Evolutionary conservation across 1,284 basidiomycete genomes (phyloP).

Genomic region (Rhizoctonia solani): DNA sequence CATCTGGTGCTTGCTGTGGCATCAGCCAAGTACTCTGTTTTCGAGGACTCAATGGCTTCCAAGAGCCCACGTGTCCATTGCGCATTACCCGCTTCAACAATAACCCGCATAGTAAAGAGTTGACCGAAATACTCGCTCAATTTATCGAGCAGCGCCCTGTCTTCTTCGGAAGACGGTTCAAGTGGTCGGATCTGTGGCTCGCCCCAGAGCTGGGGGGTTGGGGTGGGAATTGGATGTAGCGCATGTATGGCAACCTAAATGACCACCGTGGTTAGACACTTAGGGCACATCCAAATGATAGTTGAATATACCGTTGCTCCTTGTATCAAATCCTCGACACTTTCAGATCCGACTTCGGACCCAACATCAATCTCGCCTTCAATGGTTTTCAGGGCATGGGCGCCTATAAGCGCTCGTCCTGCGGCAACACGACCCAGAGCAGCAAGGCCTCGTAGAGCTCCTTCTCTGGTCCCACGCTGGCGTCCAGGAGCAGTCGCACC

Average conservation of each 20-base stretch:
- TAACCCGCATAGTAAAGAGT: constrained; percentile 61
- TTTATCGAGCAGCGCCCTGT: constrained; percentile 53
- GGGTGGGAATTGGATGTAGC: constrained; percentile 57
- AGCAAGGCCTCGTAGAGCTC: constrained; percentile 77
- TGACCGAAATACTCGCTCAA: constrained; percentile 61
- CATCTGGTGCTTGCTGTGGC: neutral
- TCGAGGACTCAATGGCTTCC: constrained; percentile 26
- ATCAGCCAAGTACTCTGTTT: constrained; percentile 15
- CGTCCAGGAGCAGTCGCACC: constrained; percentile 73
- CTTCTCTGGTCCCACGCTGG: constrained; percentile 72
- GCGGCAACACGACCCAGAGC: constrained; percentile 26
- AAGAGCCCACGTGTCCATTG: constrained; percentile 54
- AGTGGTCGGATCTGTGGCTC: constrained; percentile 56
- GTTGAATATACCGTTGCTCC: constrained; percentile 4
- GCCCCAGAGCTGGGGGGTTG: constrained; percentile 9
- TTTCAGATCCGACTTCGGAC: constrained; percentile 6
- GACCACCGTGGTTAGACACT: neutral
- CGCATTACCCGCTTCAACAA: constrained; percentile 51
- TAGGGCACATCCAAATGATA: neutral
- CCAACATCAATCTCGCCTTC: constrained; percentile 7
- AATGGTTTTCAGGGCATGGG: constrained; percentile 20
- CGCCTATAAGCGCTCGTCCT: constrained; percentile 21
- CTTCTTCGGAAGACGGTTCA: constrained; percentile 53
- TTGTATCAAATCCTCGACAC: constrained; percentile 22
- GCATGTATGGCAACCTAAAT: constrained; percentile 61